These are phyloP conservation scores for Cyclostephanos tholiformis DNA, from an alignment of 108 stramenopile species.

Conservation along the genomic window DNA sequence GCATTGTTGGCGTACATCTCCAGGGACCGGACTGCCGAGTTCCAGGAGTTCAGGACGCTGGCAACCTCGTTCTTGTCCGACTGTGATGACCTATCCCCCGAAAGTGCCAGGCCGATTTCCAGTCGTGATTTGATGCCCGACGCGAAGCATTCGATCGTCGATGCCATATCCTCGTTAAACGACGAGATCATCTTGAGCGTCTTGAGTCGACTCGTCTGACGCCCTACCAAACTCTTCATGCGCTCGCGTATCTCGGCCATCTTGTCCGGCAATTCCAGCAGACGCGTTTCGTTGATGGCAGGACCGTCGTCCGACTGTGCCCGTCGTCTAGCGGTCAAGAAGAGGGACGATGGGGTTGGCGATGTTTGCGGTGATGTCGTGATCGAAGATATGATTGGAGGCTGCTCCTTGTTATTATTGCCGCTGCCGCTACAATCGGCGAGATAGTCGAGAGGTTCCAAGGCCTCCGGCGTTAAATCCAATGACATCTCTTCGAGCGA, in stretches of 20 bases:
- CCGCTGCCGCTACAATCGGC: conserved; percentile 10
- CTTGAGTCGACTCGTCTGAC: conserved; percentile 47
- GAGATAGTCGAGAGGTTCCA: conserved; percentile 27
- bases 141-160: conserved; percentile 37
- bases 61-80: conserved; percentile 35
- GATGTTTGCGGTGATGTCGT: conserved; percentile 5
- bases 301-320: conserved; percentile 61
- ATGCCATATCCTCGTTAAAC: conserved; percentile 53
- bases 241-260: conserved; percentile 63
- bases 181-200: conserved; percentile 42
- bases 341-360: conserved; percentile 16
- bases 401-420: neutral
- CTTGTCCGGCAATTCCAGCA: conserved; percentile 64
- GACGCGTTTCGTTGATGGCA: conserved; percentile 71
- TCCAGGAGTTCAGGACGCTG: conserved; percentile 45
- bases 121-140: conserved; percentile 14
- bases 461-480: conserved; percentile 5
- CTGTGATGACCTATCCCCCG: conserved; percentile 17
- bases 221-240: conserved; percentile 51
- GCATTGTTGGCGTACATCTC: conserved; percentile 49
- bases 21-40: conserved; percentile 37
- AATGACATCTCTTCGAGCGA: conserved; percentile 46
- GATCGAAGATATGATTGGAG: neutral
- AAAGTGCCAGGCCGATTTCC: conserved; percentile 15
- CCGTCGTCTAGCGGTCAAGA: conserved; percentile 34